Conservation (phyloP, 2,329 filamentous ascomycete genomes). For the Aspergillus transmontanensis region DNA sequence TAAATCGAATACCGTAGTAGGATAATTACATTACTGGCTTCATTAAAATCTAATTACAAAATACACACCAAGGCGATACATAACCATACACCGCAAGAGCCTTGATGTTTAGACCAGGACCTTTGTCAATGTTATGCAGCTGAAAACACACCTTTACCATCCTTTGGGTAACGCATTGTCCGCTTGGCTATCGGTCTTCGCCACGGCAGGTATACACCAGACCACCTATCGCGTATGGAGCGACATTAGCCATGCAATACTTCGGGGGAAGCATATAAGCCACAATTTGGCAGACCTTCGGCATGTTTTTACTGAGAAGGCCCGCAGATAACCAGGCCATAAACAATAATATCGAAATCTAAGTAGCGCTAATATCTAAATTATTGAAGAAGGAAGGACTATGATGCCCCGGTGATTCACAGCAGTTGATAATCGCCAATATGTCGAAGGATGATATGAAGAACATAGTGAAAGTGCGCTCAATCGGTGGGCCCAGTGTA, state of each 20-base stretch:
- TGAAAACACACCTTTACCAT: background rate
- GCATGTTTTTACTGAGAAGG: too few species aligned
- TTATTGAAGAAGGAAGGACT: too few species aligned
- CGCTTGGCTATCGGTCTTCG: background rate
- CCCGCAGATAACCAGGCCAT: too few species aligned
- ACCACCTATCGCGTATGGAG: background rate
- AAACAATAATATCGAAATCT: too few species aligned
- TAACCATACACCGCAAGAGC: background rate
- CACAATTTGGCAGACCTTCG: too few species aligned
- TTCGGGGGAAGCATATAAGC: too few species aligned
- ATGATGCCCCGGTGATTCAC: too few species aligned
- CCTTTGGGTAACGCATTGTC: background rate
- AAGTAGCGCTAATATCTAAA: too few species aligned
- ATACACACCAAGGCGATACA: background rate
- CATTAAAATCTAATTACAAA: background rate
- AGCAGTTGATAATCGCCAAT: too few species aligned
- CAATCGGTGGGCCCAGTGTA: too few species aligned
- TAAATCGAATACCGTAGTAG: background rate
- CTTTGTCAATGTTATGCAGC: background rate
- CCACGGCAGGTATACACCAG: background rate
- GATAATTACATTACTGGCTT: background rate
- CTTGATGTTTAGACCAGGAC: background rate
- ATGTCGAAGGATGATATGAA: too few species aligned
- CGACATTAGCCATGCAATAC: background rate
- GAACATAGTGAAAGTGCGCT: too few species aligned